phyloP scores from a whole-genome alignment of 1,284 basidiomycete species.

The Leccinum huronense region DNA sequence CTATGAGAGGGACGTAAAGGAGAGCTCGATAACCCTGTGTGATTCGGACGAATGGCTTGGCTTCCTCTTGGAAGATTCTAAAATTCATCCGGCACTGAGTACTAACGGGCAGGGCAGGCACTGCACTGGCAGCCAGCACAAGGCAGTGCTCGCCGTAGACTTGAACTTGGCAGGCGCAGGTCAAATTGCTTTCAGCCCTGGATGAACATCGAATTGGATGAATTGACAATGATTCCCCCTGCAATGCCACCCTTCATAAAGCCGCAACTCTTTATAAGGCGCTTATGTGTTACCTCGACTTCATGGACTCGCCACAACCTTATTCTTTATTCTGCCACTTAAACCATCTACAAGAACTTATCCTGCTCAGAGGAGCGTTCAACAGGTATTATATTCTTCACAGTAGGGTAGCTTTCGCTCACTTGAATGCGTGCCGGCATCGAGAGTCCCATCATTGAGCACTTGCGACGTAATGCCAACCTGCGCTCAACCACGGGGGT shows the following conservation, averaged over 20 bases:
- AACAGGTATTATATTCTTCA: background rate
- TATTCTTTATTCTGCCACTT: background rate
- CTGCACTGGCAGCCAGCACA: no score
- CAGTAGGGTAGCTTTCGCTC: background rate
- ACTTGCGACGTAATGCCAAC: background rate
- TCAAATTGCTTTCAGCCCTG: background rate
- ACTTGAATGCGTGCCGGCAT: background rate
- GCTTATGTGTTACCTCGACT: background rate
- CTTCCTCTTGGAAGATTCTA: no score
- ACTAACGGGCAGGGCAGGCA: no score
- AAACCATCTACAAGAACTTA: background rate
- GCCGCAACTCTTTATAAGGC: background rate
- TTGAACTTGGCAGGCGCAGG: background rate
- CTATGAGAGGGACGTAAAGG: background rate
- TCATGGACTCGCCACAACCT: background rate
- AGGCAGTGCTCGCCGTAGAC: background rate
- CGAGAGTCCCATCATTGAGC: background rate
- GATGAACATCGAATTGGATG: background rate
- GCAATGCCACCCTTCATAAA: background rate
- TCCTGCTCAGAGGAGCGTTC: background rate
- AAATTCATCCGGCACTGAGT: no score
- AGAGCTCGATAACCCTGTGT: background rate
- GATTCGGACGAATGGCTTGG: background rate
- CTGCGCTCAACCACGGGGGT: background rate
- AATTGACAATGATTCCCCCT: background rate